Conservation (phyloP, 805 yeast genomes). For the Ogataea siamensis region DNA sequence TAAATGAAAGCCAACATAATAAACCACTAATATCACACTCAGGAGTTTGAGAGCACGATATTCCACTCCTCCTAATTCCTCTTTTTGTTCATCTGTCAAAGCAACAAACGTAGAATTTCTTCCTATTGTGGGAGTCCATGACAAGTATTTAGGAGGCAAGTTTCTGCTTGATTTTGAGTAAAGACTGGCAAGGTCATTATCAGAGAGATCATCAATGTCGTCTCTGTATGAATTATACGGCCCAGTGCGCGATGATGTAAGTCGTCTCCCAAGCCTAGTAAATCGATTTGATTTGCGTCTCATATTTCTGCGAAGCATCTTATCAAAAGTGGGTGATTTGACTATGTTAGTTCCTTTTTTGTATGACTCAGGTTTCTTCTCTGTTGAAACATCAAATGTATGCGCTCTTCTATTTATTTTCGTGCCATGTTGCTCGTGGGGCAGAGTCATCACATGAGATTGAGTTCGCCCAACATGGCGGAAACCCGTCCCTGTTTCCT, state of each 20-base stretch:
- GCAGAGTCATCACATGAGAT: constrained; percentile 34
- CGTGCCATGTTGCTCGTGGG: constrained; percentile 16
- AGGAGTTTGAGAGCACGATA: constrained; percentile 83
- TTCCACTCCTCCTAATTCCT: constrained; percentile 96
- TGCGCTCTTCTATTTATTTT: constrained; percentile 45
- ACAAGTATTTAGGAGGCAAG: constrained; percentile 62
- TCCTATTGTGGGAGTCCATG: constrained; percentile 90
- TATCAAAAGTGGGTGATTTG: constrained; percentile 52
- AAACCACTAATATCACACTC: constrained; percentile 58
- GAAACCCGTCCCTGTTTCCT: constrained; percentile 9
- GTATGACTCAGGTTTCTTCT: constrained; percentile 5
- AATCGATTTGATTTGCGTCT: constrained; percentile 11
- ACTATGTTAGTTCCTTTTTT: constrained; percentile 16
- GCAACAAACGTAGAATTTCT: constrained; percentile 90
- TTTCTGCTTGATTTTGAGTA: constrained; percentile 20
- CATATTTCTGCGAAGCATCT: constrained; percentile 34
- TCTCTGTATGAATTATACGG: neutral
- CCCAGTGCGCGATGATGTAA: constrained; percentile 17
- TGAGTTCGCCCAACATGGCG: constrained; percentile 23
- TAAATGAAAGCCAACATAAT: constrained; percentile 76
- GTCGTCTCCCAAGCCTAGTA: constrained; percentile 26
- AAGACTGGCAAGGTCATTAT: constrained; percentile 31
- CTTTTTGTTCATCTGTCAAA: constrained; percentile 78
- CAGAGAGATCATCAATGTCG: constrained; percentile 19
- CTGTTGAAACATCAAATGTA: constrained; percentile 41